phyloP scores from a whole-genome alignment of 352 stramenopile genomes.

The Phytophthora vignae region DNA sequence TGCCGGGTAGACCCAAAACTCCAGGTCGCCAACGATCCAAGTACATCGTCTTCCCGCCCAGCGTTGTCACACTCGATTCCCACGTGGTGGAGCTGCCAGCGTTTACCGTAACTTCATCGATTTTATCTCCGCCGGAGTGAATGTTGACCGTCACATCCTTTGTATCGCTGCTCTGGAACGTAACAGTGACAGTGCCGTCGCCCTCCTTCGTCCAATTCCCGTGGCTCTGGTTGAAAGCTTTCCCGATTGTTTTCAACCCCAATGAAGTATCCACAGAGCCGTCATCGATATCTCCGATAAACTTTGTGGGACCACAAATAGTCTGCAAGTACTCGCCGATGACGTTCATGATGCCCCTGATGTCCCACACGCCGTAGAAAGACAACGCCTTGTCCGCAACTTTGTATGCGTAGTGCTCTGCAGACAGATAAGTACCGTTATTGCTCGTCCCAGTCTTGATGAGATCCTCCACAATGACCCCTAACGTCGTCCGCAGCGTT shows the following conservation, averaged over 20 bases:
- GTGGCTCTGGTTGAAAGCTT: constrained; percentile 39
- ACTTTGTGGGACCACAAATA: constrained; percentile 49
- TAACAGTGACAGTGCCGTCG: constrained; percentile 22
- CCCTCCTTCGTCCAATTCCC: constrained; percentile 29
- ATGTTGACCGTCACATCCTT: constrained; percentile 40
- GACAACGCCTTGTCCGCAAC: constrained; percentile 46
- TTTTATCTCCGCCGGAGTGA: constrained; percentile 24
- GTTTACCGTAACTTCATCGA: constrained; percentile 23
- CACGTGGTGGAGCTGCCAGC: constrained; percentile 20
- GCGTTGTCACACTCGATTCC: constrained; percentile 16
- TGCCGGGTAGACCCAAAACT: constrained; percentile 19
- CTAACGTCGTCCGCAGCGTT: constrained; percentile 48
- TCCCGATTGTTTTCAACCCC: constrained; percentile 33
- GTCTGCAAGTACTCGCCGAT: constrained; percentile 46
- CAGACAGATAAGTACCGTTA: constrained; percentile 29
- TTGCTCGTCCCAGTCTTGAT: constrained; percentile 38
- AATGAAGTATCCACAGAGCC: constrained; percentile 37
- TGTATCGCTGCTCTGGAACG: constrained; percentile 29
- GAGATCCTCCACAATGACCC: constrained; percentile 51
- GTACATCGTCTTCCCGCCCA: constrained; percentile 32
- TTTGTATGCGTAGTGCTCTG: constrained; percentile 37
- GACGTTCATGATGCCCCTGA: constrained; percentile 41
- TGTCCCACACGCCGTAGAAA: constrained; percentile 42
- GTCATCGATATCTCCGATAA: constrained; percentile 45
- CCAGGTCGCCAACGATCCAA: constrained; percentile 25